Base-by-base conservation (phyloP, 345 rosid genomes). In the Populus davidiana region DNA sequence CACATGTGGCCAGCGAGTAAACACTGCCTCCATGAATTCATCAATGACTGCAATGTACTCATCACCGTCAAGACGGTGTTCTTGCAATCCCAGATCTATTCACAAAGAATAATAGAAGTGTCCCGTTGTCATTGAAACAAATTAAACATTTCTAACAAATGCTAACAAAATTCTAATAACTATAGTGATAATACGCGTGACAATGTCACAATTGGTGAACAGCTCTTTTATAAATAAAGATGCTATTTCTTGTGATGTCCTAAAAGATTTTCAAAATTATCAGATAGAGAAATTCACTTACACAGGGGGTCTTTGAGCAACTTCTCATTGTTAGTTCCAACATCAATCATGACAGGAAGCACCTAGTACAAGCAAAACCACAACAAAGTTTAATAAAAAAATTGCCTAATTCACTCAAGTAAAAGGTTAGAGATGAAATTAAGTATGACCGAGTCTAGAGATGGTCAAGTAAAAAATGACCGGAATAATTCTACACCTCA, bases 1-100 rank as follows among this genome's bases (percentile, higher is more conserved):
- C 83, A 95, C 97, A 86, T 91, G 70, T 35, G 99, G 99, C 99
- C 99, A 95, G 75, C 98, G 96, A 73, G 97, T 91, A 86, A 90
- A 95, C 62, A 95, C 97, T 74, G 99, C 99, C 86, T 93, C 97
- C 99, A 95, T 92, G 85, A 93, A 95, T 85, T 95, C 99, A 86
- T 95, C 99, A 38, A 92, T 86, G 63, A 95, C 88, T 4, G 82
- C 85, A 44, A 95, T 17, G 80, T 95, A 95, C 54, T 91, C 93
- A 3, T 93, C 97, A 56, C 92, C 86, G 38, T 95, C 97, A 78
- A 93, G 90, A 75, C 99, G 99, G 82, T 83, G 87, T 76, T 92
- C 89, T 88, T 95, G 98, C 84, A 93, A 81, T 78, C 99, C 99
- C 91, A 95, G 83, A 84, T 95, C 99, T 95, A 83, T 83, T 68